These are phyloP conservation scores for Ganoderma multipileum DNA, from an alignment of 1,284 basidiomycete genomes.

Conservation along the genomic window DNA sequence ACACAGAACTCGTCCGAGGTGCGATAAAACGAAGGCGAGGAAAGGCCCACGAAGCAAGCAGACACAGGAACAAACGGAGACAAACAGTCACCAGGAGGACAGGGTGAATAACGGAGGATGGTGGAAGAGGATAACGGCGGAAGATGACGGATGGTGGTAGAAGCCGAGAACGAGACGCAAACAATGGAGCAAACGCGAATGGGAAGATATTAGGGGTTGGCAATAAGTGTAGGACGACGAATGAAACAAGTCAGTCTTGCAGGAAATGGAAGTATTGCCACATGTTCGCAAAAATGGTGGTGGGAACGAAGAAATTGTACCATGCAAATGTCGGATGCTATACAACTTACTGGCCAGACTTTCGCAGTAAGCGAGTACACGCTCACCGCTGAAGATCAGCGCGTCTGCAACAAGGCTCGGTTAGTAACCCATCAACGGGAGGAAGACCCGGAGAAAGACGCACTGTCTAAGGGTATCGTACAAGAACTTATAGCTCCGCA, in stretches of 20 bases:
- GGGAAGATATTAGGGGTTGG: background rate
- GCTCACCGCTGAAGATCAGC: constrained; percentile 51
- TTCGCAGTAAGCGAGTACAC: background rate
- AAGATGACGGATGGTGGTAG: constrained; percentile 7
- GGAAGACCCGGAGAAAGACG: constrained; percentile 43
- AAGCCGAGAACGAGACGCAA: constrained; percentile 17
- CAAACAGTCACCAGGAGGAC: background rate
- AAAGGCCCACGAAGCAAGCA: background rate
- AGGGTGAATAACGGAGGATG: background rate
- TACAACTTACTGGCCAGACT: constrained; percentile 8
- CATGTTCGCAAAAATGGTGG: constrained; percentile 21
- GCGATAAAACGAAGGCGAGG: background rate
- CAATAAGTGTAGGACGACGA: constrained; percentile 2
- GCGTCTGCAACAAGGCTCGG: constrained; percentile 40
- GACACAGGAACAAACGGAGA: background rate
- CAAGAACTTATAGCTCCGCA: constrained; percentile 93
- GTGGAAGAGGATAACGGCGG: background rate
- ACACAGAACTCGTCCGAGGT: background rate
- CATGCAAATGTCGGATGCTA: constrained; percentile 14
- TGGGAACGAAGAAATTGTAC: constrained; percentile 18
- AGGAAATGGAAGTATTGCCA: constrained; percentile 25
- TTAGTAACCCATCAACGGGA: background rate
- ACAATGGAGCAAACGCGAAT: background rate
- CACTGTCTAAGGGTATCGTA: constrained; percentile 90
- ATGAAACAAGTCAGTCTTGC: background rate